Evolutionary conservation across 2,329 filamentous ascomycete genomes (phyloP), one percentile per base, ranked within the genome.

Genomic region (Paracorniculantispora psalliotae): DNA sequence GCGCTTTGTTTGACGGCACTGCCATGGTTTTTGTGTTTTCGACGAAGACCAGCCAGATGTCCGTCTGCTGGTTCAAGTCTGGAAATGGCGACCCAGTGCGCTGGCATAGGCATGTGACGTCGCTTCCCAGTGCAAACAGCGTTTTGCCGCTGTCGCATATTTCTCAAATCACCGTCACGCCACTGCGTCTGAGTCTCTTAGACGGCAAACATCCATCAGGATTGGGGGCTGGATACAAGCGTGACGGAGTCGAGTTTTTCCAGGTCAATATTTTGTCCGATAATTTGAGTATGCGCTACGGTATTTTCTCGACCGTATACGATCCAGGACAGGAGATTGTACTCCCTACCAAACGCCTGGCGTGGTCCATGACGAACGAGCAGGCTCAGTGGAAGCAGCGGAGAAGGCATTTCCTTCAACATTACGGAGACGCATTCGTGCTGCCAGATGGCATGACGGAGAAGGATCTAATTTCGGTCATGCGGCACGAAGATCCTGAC

Each of bases 251-350:
- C 2, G 69, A 71, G 21, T 81, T 82, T 62, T 81, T 77, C 56
- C 80, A 83, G 61, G 62, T 81, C 15, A 75, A 72, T 55, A 68
- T 73, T 12, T 63, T 84, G 2, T 72, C 68, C 5, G 68, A 71
- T 25, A 71, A 81, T 59, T 68, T 81, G 41, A 72, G 74, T 41
- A 61, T 84, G 17, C 68, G 69, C 37, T 78, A 76, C 53, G 75
- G 73, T 59, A 72, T 71, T 56, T 71, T 68, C 48, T 65, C 67
- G 5, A 69, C 69, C 4, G 63, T 62, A 12, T 61, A 61, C 17
- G 62, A 70, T 21, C 61, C 64, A 8, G 28, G 47, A 4, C 60
- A 70, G 21, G 62, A 68, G 2, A 57, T 75, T 12, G 60, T 57
- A 3, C 63, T 70, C 4, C 73, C 73, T 0, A 66, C 64, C 8